Conservation (phyloP, 139 green algal species). For the Micromonas pusilla region DNA sequence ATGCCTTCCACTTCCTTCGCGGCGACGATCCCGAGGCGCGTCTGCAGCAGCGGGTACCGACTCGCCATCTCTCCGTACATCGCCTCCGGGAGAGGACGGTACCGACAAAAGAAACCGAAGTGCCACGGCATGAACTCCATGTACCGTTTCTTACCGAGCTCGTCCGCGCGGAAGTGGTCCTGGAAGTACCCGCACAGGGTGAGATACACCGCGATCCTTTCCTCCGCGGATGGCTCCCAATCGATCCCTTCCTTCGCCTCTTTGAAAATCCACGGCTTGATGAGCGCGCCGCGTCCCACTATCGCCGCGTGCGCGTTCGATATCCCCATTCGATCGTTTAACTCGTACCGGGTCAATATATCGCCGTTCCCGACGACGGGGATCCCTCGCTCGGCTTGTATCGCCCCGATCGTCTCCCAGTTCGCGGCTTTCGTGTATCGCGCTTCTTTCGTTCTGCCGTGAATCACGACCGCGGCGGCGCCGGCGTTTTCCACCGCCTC, state of each 20-base stretch:
- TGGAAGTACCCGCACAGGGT: slow-evolving; percentile 41
- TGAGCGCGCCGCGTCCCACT: slow-evolving; percentile 61
- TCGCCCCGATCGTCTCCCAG: slow-evolving; percentile 56
- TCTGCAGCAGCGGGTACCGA: slow-evolving; percentile 56
- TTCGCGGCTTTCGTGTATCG: slow-evolving; percentile 70
- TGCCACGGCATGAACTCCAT: slow-evolving; percentile 78
- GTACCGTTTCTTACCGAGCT: slow-evolving; percentile 46
- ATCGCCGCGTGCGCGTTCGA: slow-evolving; percentile 46
- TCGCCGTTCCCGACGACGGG: slow-evolving; percentile 71
- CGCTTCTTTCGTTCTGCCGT: slow-evolving; percentile 77
- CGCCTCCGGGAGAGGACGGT: slow-evolving; percentile 51
- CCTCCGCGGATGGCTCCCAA: slow-evolving; percentile 45
- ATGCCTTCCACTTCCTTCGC: not conserved
- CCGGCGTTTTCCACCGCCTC: slow-evolving; percentile 43
- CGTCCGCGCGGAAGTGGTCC: slow-evolving; percentile 75
- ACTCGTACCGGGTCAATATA: slow-evolving; percentile 60
- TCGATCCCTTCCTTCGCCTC: slow-evolving; percentile 58
- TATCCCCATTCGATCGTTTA: slow-evolving; percentile 32
- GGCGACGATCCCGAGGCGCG: slow-evolving; percentile 3
- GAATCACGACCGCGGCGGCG: slow-evolving; percentile 67
- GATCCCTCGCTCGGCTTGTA: slow-evolving; percentile 31
- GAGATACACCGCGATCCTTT: slow-evolving; percentile 74
- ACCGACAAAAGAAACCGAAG: slow-evolving; percentile 59
- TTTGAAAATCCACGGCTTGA: slow-evolving; percentile 79
- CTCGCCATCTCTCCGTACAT: slow-evolving; percentile 41